Base-by-base conservation (phyloP, 2,329 filamentous ascomycete genomes). In the Pseudogymnoascus sp. region DNA sequence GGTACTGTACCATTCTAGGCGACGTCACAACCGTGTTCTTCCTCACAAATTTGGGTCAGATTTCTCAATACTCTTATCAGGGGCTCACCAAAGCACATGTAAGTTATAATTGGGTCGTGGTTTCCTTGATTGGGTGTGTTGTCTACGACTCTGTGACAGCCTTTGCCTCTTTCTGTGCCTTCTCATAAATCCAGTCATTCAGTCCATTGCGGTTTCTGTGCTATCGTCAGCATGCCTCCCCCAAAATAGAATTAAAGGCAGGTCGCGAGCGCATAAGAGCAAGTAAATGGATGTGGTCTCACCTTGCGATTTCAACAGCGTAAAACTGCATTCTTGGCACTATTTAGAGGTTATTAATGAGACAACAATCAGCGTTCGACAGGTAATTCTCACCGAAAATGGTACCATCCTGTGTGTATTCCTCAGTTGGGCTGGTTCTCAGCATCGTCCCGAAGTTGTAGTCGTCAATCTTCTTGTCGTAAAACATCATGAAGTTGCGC, bases 371-470 rank as follows among this genome's bases (percentile, higher is more conserved):
- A 21, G 26, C 19, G 3, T 40, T 17, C 13, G 11, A 13, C n/a
- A 9, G 37, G 33, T n/a, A 38, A n/a, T 31, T 60, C 83, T 70
- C 74, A 93, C 90, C 92, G 71, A 99, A 97, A 62, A 99, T 96
- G 2, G 92, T 96, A 62, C 88, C 91, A 63, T 96, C 82, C 78
- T 96, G 82, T 62, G 88, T 90, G 75, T 99, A 97, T 76, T 97
- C 93, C 62, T 77, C 85, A 70, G 89, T 90, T 38, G 91, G 83
- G 72, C 84, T 90, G 64, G 85, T 83, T 64, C 95, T 86, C 70
- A 99, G 76, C 83, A 99, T 93, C 35, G 95, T 97, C 63, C 95
- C 95, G 76, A 97, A 99, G 81, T 97, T 99, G 82, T 88, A 99
- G 77, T 99, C 96, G 67, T 95, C 89, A n/a, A 99, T 81, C 77